Conservation (phyloP, 2,329 filamentous ascomycete genomes). For the Xylariomycetidae sp. region DNA sequence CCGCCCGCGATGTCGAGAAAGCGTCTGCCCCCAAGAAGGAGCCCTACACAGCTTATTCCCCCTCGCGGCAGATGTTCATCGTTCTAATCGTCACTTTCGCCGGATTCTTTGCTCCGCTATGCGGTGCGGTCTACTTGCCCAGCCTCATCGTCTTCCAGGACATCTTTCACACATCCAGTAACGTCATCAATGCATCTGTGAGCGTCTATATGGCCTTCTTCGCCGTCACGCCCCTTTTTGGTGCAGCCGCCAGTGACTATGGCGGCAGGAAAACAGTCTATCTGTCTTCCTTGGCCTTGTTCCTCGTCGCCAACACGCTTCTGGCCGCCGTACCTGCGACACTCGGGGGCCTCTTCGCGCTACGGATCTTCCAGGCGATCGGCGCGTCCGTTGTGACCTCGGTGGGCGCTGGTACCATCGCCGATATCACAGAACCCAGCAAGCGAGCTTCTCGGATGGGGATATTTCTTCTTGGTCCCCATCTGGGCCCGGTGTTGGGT, state of each 20-base stretch:
- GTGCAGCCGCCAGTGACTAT: constrained; percentile 34
- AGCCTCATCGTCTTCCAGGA: constrained; percentile 32
- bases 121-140: constrained; percentile 40
- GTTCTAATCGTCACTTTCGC: constrained; percentile 34
- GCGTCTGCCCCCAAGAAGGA: constrained; percentile 2
- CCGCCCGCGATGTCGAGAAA: constrained; percentile 3
- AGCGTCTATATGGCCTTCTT: constrained; percentile 40
- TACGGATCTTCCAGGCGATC: constrained; percentile 37
- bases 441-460: constrained; percentile 35
- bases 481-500: constrained; percentile 38
- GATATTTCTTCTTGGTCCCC: constrained; percentile 38
- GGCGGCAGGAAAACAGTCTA: constrained; percentile 36
- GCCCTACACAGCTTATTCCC: constrained; percentile 34
- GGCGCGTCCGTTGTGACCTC: constrained; percentile 38
- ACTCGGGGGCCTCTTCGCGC: constrained; percentile 31
- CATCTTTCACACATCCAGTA: constrained; percentile 31
- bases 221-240: constrained; percentile 38
- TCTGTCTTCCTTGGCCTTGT: constrained; percentile 34
- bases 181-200: constrained; percentile 38
- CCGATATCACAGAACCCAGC: constrained; percentile 35
- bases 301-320: constrained; percentile 33
- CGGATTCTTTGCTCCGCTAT: constrained; percentile 37
- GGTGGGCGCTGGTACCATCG: constrained; percentile 38
- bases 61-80: constrained; percentile 31
- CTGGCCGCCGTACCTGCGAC: constrained; percentile 34